Evolutionary conservation across 371 early-diverging fungal genomes (phyloP).

Genomic region (Lichtheimia hyalospora): DNA sequence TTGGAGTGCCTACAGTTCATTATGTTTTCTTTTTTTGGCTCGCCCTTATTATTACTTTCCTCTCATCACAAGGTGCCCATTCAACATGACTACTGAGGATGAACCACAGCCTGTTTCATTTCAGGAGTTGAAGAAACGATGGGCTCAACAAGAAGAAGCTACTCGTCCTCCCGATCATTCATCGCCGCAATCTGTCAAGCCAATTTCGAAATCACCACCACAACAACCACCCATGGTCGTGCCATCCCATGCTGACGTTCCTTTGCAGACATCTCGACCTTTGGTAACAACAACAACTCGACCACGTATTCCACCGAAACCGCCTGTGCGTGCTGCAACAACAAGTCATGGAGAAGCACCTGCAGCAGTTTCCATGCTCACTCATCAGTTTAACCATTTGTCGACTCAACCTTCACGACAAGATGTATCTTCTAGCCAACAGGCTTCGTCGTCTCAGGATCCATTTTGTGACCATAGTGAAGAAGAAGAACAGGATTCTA

Average conservation of each 20-base stretch:
- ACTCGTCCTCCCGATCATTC: slow-evolving; percentile 3
- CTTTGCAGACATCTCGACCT: not conserved
- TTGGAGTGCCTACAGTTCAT: not conserved
- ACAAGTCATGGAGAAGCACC: not conserved
- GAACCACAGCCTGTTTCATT: slow-evolving; percentile 20
- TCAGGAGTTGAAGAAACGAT: slow-evolving; percentile 21
- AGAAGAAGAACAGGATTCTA: slow-evolving; percentile 6
- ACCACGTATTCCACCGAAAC: slow-evolving; percentile 24
- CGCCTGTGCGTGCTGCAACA: not conserved
- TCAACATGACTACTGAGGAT: slow-evolving; percentile 10
- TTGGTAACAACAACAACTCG: slow-evolving; percentile 2
- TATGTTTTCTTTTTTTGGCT: not conserved
- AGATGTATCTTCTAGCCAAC: too few relatives aligned
- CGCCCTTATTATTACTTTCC: not conserved
- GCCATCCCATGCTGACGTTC: not conserved
- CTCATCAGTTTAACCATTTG: slow-evolving; percentile 17
- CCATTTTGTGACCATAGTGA: slow-evolving; percentile 21
- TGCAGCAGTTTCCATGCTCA: slow-evolving; percentile 11
- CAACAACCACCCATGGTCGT: not conserved
- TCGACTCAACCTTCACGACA: not conserved
- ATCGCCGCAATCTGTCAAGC: slow-evolving; percentile 5
- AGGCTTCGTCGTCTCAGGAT: slow-evolving; percentile 4
- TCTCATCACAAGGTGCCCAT: not conserved
- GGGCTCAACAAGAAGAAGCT: slow-evolving; percentile 21
- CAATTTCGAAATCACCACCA: not conserved